Conservation (phyloP, 2,329 filamentous ascomycete genomes). For the Metarhizium anisopliae region DNA sequence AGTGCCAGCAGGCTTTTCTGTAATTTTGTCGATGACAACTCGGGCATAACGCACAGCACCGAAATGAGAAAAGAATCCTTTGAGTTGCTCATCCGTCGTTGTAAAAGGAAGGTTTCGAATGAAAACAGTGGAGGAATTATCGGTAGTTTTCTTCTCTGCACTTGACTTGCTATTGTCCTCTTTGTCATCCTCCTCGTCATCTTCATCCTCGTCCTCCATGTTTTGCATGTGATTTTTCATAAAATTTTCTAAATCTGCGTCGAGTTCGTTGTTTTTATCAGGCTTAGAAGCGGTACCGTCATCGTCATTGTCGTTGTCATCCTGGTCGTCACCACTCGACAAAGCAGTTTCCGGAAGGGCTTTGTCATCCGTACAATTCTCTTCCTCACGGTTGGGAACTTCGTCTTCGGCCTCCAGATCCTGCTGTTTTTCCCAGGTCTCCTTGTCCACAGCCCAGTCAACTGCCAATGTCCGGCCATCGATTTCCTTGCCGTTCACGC, state of each 20-base stretch:
- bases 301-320: constrained; percentile 2
- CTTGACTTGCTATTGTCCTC: constrained; percentile 31
- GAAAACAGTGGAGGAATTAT: constrained; percentile 75
- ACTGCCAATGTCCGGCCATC: constrained; percentile 85
- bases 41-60: constrained; percentile 84
- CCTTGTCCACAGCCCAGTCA: constrained; percentile 93
- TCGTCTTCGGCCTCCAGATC: constrained; percentile 23
- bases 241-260: constrained; percentile 43
- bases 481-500: constrained; percentile 80
- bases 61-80: constrained; percentile 80
- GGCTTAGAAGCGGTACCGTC: constrained; percentile 5
- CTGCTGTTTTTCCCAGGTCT: constrained; percentile 66
- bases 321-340: constrained; percentile 12
- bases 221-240: constrained; percentile 50
- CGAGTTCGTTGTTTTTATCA: constrained; percentile 29
- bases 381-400: constrained; percentile 24
- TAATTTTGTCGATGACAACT: constrained; percentile 78
- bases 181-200: constrained; percentile 32
- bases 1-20: constrained; percentile 81
- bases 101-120: constrained; percentile 92
- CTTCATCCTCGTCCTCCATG: constrained; percentile 47
- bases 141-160: constrained; percentile 30
- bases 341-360: constrained; percentile 19
- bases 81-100: constrained; percentile 70
- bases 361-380: constrained; percentile 19